Evolutionary conservation across 106 monocot species (phyloP).

Genomic region (Narthecium ossifragum): DNA sequence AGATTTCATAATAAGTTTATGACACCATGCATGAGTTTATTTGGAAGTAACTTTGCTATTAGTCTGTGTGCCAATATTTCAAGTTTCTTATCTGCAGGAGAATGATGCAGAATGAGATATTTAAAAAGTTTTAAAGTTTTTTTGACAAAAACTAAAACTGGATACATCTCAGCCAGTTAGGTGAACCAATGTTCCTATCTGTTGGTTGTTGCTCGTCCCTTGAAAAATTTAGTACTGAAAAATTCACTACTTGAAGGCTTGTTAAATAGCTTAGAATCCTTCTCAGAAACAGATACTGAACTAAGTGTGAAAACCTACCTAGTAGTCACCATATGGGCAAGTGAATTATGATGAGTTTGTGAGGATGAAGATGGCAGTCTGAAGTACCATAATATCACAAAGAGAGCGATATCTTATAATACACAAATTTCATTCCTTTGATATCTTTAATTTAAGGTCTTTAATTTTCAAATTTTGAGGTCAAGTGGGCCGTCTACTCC

Average conservation of each 20-base stretch:
- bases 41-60: too few species aligned
- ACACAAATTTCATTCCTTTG: not conserved
- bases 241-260: too few species aligned
- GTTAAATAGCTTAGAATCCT: too few species aligned
- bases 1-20: too few species aligned
- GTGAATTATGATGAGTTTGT: slow-evolving; percentile 32
- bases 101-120: slow-evolving; percentile 38
- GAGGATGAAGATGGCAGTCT: slow-evolving; percentile 24
- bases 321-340: slow-evolving; percentile 8
- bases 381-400: not conserved
- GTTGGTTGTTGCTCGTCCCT: not conserved
- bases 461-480: too few species aligned
- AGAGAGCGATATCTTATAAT: not conserved
- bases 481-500: too few species aligned
- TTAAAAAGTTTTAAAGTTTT: slow-evolving; percentile 48
- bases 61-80: too few species aligned
- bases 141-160: slow-evolving; percentile 43
- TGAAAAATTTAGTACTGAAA: too few species aligned
- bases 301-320: too few species aligned
- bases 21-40: too few species aligned
- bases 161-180: slow-evolving; percentile 50
- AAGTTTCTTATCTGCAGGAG: slow-evolving; percentile 9
- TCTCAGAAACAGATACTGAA: too few species aligned
- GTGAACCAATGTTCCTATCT: slow-evolving; percentile 4
- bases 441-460: too few species aligned